Evolutionary conservation across 164 flowering plant species (phyloP).

Genomic region (Tetrastigma voinierianum): DNA sequence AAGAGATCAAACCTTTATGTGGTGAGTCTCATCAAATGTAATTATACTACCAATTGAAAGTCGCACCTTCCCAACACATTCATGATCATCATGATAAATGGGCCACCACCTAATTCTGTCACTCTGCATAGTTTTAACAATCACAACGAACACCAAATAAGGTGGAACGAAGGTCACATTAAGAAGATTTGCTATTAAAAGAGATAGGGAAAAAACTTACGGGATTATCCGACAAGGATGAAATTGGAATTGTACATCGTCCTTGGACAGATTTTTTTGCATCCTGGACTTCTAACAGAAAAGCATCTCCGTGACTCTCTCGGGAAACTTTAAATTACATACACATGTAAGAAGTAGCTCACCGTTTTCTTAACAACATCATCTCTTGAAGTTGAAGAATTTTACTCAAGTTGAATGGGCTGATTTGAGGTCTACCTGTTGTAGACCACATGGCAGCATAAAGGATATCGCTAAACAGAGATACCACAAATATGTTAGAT

Average conservation of each 20-base stretch:
- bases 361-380: background rate
- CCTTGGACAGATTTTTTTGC: slow-evolving; percentile 52
- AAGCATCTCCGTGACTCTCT: slow-evolving; percentile 78
- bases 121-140: slow-evolving; percentile 38
- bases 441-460: background rate
- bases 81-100: slow-evolving; percentile 69
- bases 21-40: slow-evolving; percentile 51
- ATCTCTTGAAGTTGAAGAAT: too few species aligned
- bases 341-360: background rate
- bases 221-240: slow-evolving; percentile 64
- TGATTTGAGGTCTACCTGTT: background rate
- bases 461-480: background rate
- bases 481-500: background rate
- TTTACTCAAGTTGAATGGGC: too few species aligned
- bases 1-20: slow-evolving; percentile 55
- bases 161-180: background rate
- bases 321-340: slow-evolving; percentile 66
- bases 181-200: slow-evolving; percentile 1
- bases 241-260: slow-evolving; percentile 61
- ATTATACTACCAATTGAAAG: slow-evolving; percentile 58
- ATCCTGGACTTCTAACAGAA: slow-evolving; percentile 69
- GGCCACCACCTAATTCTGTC: slow-evolving; percentile 91
- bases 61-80: slow-evolving; percentile 88
- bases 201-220: slow-evolving; percentile 36
- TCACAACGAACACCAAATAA: background rate